Percentiles rank a stretch among this genome's conserved stretches.
Evolutionary conservation across 495 filamentous ascomycete species (phyloP).

Genomic region (Alectoria sarmentosa): DNA sequence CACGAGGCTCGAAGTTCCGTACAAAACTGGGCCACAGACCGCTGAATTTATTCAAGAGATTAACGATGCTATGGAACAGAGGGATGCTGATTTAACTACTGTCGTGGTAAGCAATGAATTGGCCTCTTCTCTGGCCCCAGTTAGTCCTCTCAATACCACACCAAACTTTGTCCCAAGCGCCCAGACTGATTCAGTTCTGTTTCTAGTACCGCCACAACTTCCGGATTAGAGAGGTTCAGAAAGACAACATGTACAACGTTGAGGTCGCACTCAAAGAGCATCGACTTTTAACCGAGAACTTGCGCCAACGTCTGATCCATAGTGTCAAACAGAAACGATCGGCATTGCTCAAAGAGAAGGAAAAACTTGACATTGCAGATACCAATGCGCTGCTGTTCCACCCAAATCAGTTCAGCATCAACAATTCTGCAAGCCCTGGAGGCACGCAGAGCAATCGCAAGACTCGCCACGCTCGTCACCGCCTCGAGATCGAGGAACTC

Average conservation of each 20-base stretch:
- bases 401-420: constrained; percentile 85
- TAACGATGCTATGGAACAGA: constrained; percentile 75
- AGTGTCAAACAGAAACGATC: constrained; percentile 66
- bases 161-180: background rate
- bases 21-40: constrained; percentile 72
- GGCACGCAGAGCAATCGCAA: constrained; percentile 74
- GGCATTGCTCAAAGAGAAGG: constrained; percentile 79
- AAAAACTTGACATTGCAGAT: constrained; percentile 79
- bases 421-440: constrained; percentile 71
- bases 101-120: constrained; percentile 55
- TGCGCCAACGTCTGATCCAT: constrained; percentile 79
- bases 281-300: constrained; percentile 61
- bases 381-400: constrained; percentile 82
- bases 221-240: constrained; percentile 22
- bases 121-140: background rate
- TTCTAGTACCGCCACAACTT: constrained; percentile 24
- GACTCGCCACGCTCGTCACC: constrained; percentile 74
- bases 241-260: constrained; percentile 43
- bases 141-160: background rate
- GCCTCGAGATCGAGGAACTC: constrained; percentile 73
- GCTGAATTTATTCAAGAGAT: constrained; percentile 72
- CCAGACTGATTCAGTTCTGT: background rate
- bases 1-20: constrained; percentile 43
- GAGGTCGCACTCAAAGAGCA: constrained; percentile 80
- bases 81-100: constrained; percentile 69